Evolutionary conservation across 495 filamentous ascomycete genomes (phyloP), one percentile per base, ranked within the genome.

Genomic region (Aspergillus sclerotioniger): DNA sequence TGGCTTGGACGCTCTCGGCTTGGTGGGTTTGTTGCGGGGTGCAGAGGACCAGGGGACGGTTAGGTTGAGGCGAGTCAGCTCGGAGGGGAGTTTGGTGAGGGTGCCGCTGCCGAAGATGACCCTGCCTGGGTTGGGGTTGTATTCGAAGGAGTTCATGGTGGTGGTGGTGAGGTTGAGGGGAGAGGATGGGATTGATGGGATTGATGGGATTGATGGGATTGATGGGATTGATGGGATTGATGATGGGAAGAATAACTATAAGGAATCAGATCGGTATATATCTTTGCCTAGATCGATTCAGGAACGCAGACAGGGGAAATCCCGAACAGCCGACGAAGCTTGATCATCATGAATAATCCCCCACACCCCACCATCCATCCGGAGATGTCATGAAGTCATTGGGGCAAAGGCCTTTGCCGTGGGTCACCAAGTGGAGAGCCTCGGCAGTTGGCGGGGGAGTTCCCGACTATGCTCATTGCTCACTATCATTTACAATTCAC

Each of bases 71-170:
- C 84, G 76, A 10, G 75, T 58, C 56, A 87, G 73, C 65, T 87
- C 84, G 35, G 81, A 76, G 16, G 84, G 80, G 15, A 89, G 77
- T 62, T 81, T 82, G 54, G 81, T 73, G 35, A 87, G 66, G 17
- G 82, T 84, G 35, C 82, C 84, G 61, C 75, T 80, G 64, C 85
- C 85, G 61, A 87, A 89, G 63, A 87, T 71, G 54, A 87, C 79
- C 5, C 84, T 80, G 56, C 77, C 76, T 16, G 84, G 81, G 65
- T 80, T 82, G 28, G 79, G 61, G 52, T 77, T 84, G 72, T 87
- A 87, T 59, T 83, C 84, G 66, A 87, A 87, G 19, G 76, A 70
- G 31, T 87, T 77, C 84, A 87, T 85, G 52, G 51, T 71, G 67
- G 25, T 13, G 9, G 41, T 32, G 48, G 19, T 25, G 8, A 9